Base-by-base conservation (phyloP, 176 grass and related monocot genomes). In the Rhipidocladum racemiflorum region DNA sequence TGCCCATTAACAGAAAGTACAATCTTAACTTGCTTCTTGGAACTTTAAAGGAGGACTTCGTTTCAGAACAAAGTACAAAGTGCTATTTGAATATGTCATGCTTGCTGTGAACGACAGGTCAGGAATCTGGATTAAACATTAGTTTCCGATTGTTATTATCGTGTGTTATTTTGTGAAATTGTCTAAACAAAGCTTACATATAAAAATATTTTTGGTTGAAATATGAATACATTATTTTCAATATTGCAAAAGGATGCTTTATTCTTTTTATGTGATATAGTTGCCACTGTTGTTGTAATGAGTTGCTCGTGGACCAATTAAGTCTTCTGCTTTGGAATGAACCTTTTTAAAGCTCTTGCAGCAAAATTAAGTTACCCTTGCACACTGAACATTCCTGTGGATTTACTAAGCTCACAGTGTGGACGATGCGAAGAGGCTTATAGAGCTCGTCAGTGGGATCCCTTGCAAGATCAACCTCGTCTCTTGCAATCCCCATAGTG, bases 51-150 rank as follows among this genome's bases (percentile, higher is more conserved):
- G 96, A 90, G 72, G 91, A 56, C 50, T 99, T 81, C 24, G 20
- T 56, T 80, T 61, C 25, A 91, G 72, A 78, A 85, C 88, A 3
- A 99, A 90, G 40, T 88, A 86, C 50, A 95, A 77, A 81, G 89
- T 95, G 44, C 81, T 95, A 24, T 99, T 99, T 77, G 96, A 99
- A 70, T 99, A 99, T 85, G 93, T 99, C 76, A 91, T 95, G 96
- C 96, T 99, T 84, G 87, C 84, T 72, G 96, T 99, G 87, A 95
- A 99, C 7, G 92, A 95, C 65, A 99, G 96, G 96, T 99, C 51
- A 66, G 66, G 32, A 78, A 57, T 69, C 25, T 76, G 39, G 42
- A 48, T 62, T 72, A 13, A 49, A 77, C 1, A 61, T 20, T 11
- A 20, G 0, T 11, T 72, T 74, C 5, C 69, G 9, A 25, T 38